Base-by-base conservation (phyloP, 192 early-diverging fungal species). In the Rhizophagus sp. region DNA sequence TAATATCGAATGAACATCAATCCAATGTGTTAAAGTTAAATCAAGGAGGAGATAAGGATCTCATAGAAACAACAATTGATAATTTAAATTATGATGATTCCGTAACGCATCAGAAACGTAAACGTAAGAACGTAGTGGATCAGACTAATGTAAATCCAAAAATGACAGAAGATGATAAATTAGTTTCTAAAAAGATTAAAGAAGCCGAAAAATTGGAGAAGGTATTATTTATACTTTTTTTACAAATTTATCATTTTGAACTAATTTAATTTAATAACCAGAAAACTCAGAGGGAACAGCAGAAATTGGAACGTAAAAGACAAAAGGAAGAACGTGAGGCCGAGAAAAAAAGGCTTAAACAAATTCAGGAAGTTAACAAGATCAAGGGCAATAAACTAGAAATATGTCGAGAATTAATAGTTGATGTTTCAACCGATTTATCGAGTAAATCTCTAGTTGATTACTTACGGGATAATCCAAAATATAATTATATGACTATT, bases 291-390 rank as follows among this genome's bases (percentile, higher is more conserved):
- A 77, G 50, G 27, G 75, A 41, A 77, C 19, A 50, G 49, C n/a
- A 65, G 19, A 77, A 49, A 65, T 49, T 77, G 13, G 62, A 77
- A 44, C 75, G 75, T 63, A 63, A 77, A 67, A 33, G 17, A 27
- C 19, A 65, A 63, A 77, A 77, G 75, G 79, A 72, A 61, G 63
- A 80, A 70, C 70, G 61, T 17, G 72, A 83, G 69, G 80, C 77
- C 0, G 80, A 83, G 41, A 84, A 83, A 24, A 24, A 76, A 71
- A 70, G 67, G 24, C 13, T 24, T 2, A 76, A 80, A 36, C 27
- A 78, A 22, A 57, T 83, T 22, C 71, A 82, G 63, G 33, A 83
- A 68, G 85, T 66, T 11, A 88, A 88, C 78, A 82, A 80, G 19
- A 17, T 79, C 2, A 81, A 78, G 57, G 61, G 17, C 22, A 66